A percentile compares a stretch with the other conserved stretches of the same genome.
Conservation (phyloP, 2,329 filamentous ascomycete species). For the Gnomoniopsis smithogilvyi region DNA sequence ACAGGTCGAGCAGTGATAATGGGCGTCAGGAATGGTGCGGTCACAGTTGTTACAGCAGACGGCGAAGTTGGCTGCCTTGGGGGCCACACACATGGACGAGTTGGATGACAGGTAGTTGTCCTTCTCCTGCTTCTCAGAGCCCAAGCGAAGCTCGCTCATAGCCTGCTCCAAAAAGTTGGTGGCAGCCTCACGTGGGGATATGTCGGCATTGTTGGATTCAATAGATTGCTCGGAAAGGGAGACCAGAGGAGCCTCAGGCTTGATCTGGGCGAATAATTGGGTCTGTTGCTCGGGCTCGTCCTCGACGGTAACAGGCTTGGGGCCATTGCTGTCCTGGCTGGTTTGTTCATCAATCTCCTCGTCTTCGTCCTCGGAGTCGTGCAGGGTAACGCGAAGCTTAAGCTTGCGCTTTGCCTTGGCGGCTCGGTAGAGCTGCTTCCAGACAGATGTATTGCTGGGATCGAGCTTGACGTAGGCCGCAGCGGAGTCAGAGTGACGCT, state of each 20-base stretch:
- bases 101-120: neutral
- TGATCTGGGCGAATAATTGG: slow-evolving; percentile 10
- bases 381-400: slow-evolving; percentile 70
- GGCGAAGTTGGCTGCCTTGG: slow-evolving; percentile 54
- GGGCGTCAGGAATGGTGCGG: slow-evolving; percentile 70
- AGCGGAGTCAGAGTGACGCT: slow-evolving; percentile 94
- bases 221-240: neutral
- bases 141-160: slow-evolving; percentile 10
- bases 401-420: slow-evolving; percentile 98
- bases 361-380: slow-evolving; percentile 31
- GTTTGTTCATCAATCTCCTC: neutral
- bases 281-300: slow-evolving; percentile 18
- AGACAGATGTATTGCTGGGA: slow-evolving; percentile 72
- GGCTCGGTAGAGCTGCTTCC: slow-evolving; percentile 94
- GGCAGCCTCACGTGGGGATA: neutral
- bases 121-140: slow-evolving; percentile 11
- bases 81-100: slow-evolving; percentile 4
- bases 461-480: slow-evolving; percentile 78
- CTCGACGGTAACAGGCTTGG: slow-evolving; percentile 34
- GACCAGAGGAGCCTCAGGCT: slow-evolving; percentile 21
- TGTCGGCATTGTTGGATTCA: neutral
- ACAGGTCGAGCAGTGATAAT: slow-evolving; percentile 94
- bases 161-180: slow-evolving; percentile 6
- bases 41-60: slow-evolving; percentile 96
- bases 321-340: slow-evolving; percentile 18